Base-by-base conservation (phyloP, 495 filamentous ascomycete genomes). In the Lophiostoma macrostomum region DNA sequence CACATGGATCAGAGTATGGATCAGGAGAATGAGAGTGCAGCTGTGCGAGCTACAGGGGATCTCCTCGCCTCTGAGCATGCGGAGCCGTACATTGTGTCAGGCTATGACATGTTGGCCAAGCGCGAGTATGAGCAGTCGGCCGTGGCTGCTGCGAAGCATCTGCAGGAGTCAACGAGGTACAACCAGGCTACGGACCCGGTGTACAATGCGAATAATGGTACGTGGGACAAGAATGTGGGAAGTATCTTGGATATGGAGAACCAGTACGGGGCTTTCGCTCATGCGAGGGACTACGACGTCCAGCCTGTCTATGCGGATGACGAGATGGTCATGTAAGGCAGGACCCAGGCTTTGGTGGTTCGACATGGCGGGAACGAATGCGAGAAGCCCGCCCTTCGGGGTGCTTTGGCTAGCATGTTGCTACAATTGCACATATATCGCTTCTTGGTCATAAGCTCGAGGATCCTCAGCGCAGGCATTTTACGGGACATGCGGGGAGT, bases 241-340 rank as follows among this genome's bases (percentile, higher is more conserved):
- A 60, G 56, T 31, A 35, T 64, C 6, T 32, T 60, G 53, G 58
- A 64, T 31, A 68, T 68, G 66, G 66, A 68, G 46, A 66, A 68
- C 37, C 64, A 66, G 49, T 68, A 68, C 38, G 65, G 65, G 4
- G 58, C 57, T n/a, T 68, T 58, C 37, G 65, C 50, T 23, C 36
- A 51, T 28, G 50, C 58, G 28, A 55, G 63, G 44, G 63, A 64
- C 22, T 39, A 44, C 7, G 53, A 58, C 29, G 36, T 31, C 18
- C 50, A 38, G n/a, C 36, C 40, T 29, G 28, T 40, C 36, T 50
- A 64, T 23, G 45, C 19, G 5, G 57, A 64, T 20, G 42, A 60
- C 14, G 61, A 60, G 25, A 64, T 64, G 61, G 47, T 64, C 11
- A 64, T 64, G 61, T 64, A 20, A 58, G 22, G 13, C 12, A 18